These are phyloP conservation scores for Ceratocystis diversiconidia DNA, from an alignment of 2,329 filamentous ascomycete genomes.

Conservation along the genomic window DNA sequence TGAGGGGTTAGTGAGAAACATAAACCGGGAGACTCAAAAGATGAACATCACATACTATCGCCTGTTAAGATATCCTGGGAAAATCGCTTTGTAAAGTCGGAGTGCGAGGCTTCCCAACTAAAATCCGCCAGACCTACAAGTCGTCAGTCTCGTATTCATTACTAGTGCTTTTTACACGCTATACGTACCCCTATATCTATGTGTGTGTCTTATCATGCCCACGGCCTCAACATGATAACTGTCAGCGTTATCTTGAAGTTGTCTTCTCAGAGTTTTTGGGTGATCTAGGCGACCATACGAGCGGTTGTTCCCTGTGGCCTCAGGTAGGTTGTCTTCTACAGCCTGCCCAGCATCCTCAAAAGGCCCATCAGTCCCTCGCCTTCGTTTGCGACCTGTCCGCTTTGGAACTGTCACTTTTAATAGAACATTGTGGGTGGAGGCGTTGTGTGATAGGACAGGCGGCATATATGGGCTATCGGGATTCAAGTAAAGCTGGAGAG, in stretches of 20 bases:
- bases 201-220: slow-evolving; percentile 61
- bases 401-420: slow-evolving; percentile 78
- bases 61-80: slow-evolving; percentile 56
- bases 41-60: slow-evolving; percentile 38
- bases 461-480: slow-evolving; percentile 67
- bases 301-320: slow-evolving; percentile 24
- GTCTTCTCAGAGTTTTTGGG: slow-evolving; percentile 43
- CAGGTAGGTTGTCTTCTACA: slow-evolving; percentile 20
- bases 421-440: slow-evolving; percentile 66
- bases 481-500: slow-evolving; percentile 58
- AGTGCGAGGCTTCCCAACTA: slow-evolving; percentile 58
- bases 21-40: neutral
- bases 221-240: slow-evolving; percentile 55
- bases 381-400: slow-evolving; percentile 73
- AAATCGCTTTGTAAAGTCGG: slow-evolving; percentile 57
- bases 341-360: slow-evolving; percentile 37
- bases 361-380: slow-evolving; percentile 56
- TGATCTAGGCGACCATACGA: slow-evolving; percentile 38
- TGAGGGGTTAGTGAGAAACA: slow-evolving; percentile 18
- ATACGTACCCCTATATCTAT: slow-evolving; percentile 60
- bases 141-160: neutral
- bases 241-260: slow-evolving; percentile 54
- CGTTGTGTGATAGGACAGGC: slow-evolving; percentile 62
- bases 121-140: slow-evolving; percentile 60
- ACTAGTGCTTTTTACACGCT: neutral